These are phyloP conservation scores for Aureobasidium namibiae DNA, from an alignment of 2,329 filamentous ascomycete species.

Conservation along the genomic window DNA sequence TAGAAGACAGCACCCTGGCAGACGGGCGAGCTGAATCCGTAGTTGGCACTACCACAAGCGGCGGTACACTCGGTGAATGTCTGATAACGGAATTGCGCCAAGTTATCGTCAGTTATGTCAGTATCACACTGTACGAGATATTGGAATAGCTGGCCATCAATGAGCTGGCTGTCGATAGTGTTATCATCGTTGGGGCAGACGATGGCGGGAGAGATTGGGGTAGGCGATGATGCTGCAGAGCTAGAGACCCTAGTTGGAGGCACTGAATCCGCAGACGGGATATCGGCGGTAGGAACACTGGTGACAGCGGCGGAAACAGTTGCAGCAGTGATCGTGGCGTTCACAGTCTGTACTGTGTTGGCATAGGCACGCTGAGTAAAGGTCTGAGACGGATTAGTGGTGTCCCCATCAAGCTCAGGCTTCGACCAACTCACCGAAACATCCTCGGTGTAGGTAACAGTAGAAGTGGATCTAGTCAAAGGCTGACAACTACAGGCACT, in stretches of 20 bases:
- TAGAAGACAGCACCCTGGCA: slow-evolving; percentile 27
- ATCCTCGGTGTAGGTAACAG: slow-evolving; percentile 22
- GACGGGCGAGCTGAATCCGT: slow-evolving; percentile 21
- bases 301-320: slow-evolving; percentile 16
- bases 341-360: slow-evolving; percentile 16
- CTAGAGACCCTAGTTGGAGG: not conserved
- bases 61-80: slow-evolving; percentile 25
- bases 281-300: not conserved
- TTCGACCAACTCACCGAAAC: slow-evolving; percentile 15
- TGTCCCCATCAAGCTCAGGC: not conserved
- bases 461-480: slow-evolving; percentile 20
- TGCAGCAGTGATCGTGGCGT: slow-evolving; percentile 16
- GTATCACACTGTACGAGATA: slow-evolving; percentile 27
- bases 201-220: slow-evolving; percentile 23
- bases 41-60: slow-evolving; percentile 26
- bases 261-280: not conserved
- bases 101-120: slow-evolving; percentile 23
- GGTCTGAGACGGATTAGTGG: slow-evolving; percentile 8
- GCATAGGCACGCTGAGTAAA: slow-evolving; percentile 15
- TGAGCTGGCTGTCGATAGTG: slow-evolving; percentile 24
- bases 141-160: slow-evolving; percentile 25
- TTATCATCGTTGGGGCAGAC: slow-evolving; percentile 26
- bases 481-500: slow-evolving; percentile 27
- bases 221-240: slow-evolving; percentile 13
- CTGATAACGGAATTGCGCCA: slow-evolving; percentile 20